phyloP scores from a whole-genome alignment of 768 basidiomycete species.

The Pleurotus giganteus region DNA sequence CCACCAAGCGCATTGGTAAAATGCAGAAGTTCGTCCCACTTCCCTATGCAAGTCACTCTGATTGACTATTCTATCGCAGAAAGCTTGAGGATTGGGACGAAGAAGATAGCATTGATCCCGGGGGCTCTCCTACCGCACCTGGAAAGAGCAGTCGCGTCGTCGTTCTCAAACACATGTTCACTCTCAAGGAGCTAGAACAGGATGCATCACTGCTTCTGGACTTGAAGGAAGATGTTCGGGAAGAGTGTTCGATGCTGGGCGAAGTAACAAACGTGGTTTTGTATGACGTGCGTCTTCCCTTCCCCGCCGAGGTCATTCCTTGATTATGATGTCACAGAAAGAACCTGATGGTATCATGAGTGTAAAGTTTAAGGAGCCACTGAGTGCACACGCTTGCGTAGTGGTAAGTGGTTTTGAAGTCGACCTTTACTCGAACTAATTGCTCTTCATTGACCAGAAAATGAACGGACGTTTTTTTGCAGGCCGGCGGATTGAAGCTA shows the following conservation, averaged over 20 bases:
- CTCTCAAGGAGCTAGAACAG: conserved; percentile 77
- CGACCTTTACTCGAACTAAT: neutral
- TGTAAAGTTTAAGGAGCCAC: conserved; percentile 88
- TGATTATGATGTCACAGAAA: conserved; percentile 49
- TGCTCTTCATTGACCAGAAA: conserved; percentile 49
- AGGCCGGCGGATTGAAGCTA: conserved; percentile 79
- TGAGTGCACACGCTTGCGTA: conserved; percentile 93
- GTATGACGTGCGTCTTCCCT: conserved; percentile 74
- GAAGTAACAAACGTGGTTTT: conserved; percentile 95
- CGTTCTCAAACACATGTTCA: conserved; percentile 95
- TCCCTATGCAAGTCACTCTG: neutral
- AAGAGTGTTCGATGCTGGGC: conserved; percentile 86
- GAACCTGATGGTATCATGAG: conserved; percentile 95
- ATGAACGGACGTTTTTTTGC: conserved; percentile 94
- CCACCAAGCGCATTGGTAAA: conserved; percentile 72
- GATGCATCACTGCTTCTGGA: conserved; percentile 86
- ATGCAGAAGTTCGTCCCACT: conserved; percentile 71
- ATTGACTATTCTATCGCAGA: conserved; percentile 36
- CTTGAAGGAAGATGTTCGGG: conserved; percentile 93
- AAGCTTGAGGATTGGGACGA: conserved; percentile 95
- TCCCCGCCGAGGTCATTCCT: neutral
- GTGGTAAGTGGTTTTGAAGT: conserved; percentile 47
- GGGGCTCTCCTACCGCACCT: conserved; percentile 41
- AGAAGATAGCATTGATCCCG: conserved; percentile 84
- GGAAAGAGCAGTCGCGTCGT: conserved; percentile 76